Evolutionary conservation across 2,329 filamentous ascomycete genomes (phyloP).

Genomic region (Xylariales sp.): DNA sequence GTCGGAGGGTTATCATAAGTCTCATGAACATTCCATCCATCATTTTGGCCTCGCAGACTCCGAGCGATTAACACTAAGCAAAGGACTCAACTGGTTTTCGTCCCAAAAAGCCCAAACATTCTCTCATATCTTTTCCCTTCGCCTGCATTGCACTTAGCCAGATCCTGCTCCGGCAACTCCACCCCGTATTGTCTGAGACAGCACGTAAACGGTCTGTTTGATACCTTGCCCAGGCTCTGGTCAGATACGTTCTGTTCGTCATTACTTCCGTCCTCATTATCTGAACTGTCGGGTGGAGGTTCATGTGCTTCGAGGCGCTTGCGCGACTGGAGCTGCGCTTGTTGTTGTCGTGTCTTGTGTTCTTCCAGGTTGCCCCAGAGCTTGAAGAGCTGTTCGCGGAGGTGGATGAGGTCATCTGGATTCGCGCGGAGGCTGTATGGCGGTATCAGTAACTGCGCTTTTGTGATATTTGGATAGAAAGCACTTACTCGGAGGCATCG

Average conservation of each 20-base stretch:
- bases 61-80: too few species aligned
- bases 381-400: constrained; percentile 68
- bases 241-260: neutral
- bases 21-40: too few species aligned
- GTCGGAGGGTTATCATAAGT: too few species aligned
- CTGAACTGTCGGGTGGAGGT: constrained; percentile 34
- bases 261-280: constrained; percentile 6
- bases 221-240: constrained; percentile 20
- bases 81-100: constrained; percentile 48
- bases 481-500: constrained; percentile 40
- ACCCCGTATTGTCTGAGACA: constrained; percentile 70
- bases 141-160: constrained; percentile 39
- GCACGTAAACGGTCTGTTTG: constrained; percentile 61
- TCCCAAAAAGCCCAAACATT: constrained; percentile 61
- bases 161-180: constrained; percentile 35
- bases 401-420: constrained; percentile 36
- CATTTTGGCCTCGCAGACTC: too few species aligned
- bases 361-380: constrained; percentile 88
- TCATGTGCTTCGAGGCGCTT: constrained; percentile 21
- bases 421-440: constrained; percentile 51
- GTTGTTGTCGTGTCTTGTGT: constrained; percentile 41
- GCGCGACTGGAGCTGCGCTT: constrained; percentile 19
- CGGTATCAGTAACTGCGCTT: neutral
- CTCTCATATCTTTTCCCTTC: constrained; percentile 52
- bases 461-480: constrained; percentile 1